Base-by-base conservation (phyloP, 2,329 filamentous ascomycete genomes). In the Helotiales sp. region DNA sequence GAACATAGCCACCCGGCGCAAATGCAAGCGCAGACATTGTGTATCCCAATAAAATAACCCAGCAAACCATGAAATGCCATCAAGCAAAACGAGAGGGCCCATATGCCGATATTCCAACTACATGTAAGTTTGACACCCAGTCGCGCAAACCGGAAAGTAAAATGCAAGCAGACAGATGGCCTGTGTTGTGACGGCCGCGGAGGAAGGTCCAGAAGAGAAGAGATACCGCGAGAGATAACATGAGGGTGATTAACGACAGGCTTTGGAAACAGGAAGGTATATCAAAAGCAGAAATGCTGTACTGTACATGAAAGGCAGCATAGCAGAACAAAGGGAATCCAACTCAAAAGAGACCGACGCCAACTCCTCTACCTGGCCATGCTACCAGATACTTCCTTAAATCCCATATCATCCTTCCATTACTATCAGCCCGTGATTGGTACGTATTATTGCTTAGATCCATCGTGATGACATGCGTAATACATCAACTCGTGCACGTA, bases 281-380 rank as follows among this genome's bases (percentile, higher is more conserved):
- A 49, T 51, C 30, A n/a, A 25, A 31, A 17, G 15, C 31, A 22
- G 22, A 19, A 47, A 56, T 58, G 61, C 58, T 59, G 56, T 69
- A 69, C 62, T 66, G 52, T 69, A 67, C 66, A 69, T 55, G 58
- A 61, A 47, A 64, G 58, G 54, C 55, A 66, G 61, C 53, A 55
- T 57, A 57, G 38, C 36, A 30, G 38, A 51, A 58, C 19, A 49
- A 52, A 61, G 49, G 52, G 63, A 17, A 63, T 59, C 60, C 62
- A 42, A 42, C 55, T 52, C 57, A 38, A 57, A n/a, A 58, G 56
- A 54, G 30, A 47, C 24, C 48, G 57, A 67, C 62, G 63, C 65
- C 62, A 67, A 67, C 64, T 65, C 65, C 64, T 67, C 64, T 65
- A 66, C 63, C 62, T 59, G 62, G 54, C 60, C 44, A 63, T 66